A percentile compares a stretch with the other conserved stretches of the same genome.
These are phyloP conservation scores for Cenchrus purpureus DNA, from an alignment of 176 grass and related monocot species.

Conservation along the genomic window DNA sequence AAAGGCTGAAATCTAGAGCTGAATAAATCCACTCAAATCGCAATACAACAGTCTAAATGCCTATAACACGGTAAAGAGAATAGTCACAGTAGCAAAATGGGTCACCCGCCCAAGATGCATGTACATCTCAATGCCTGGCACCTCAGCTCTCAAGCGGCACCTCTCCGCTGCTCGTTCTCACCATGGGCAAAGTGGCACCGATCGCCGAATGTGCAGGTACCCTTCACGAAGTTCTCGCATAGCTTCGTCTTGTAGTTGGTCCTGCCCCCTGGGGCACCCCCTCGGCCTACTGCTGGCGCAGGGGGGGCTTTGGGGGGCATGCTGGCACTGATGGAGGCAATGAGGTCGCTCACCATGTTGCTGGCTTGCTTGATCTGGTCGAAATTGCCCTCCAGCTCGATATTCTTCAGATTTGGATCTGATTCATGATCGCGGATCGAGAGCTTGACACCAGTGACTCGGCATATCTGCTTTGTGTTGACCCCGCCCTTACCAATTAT, in stretches of 20 bases:
- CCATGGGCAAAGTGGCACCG: slow-evolving; percentile 96
- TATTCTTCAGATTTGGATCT: slow-evolving; percentile 77
- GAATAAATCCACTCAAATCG: slow-evolving; percentile 5
- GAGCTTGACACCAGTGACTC: slow-evolving; percentile 78
- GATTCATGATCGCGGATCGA: slow-evolving; percentile 77
- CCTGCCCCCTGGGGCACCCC: slow-evolving; percentile 42
- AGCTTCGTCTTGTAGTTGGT: slow-evolving; percentile 87
- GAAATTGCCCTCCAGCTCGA: slow-evolving; percentile 88
- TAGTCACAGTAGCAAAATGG: slow-evolving; percentile 42
- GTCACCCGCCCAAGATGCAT: slow-evolving; percentile 7
- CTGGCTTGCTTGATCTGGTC: slow-evolving; percentile 95
- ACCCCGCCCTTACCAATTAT: slow-evolving; percentile 94
- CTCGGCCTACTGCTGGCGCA: background rate
- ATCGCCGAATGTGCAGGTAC: slow-evolving; percentile 71
- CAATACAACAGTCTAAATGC: slow-evolving; percentile 43
- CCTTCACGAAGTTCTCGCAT: slow-evolving; percentile 85
- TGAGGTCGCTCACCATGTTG: slow-evolving; percentile 79
- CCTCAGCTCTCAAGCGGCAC: slow-evolving; percentile 37
- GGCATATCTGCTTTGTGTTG: slow-evolving; percentile 90
- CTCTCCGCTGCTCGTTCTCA: slow-evolving; percentile 68
- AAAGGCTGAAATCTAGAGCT: slow-evolving; percentile 19
- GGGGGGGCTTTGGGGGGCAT: slow-evolving; percentile 36
- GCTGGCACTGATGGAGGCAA: slow-evolving; percentile 60
- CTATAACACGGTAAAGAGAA: slow-evolving; percentile 34
- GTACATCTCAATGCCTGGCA: slow-evolving; percentile 30